Evolutionary conservation across 805 yeast genomes (phyloP), one percentile per base, ranked within the genome.

Genomic region (Myxozyma vanderwaltii): DNA sequence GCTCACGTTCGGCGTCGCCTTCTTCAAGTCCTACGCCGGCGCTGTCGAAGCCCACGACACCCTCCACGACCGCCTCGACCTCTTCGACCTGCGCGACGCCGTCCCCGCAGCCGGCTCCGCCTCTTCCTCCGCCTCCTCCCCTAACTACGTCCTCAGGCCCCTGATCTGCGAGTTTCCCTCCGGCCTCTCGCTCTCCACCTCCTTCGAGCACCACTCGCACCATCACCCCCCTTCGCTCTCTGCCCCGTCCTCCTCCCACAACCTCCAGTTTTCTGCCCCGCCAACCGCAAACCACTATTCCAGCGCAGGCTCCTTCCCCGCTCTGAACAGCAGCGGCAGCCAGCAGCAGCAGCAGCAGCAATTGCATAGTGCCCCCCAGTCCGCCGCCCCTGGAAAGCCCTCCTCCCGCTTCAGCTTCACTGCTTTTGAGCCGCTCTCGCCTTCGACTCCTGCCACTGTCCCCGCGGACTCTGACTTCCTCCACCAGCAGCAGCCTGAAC

Each of bases 21-120:
- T 65, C 49, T 74, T 74, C 69, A 63, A 64, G 33, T 56, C 69
- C 26, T 53, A 58, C 39, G 66, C 58, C 17, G 69, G 70, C 19
- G 74, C 76, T 1, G 60, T 68, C 13, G 66, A 68, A 5, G 75
- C 72, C 2, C 67, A 63, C 27, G 59, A 61, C 15, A 51, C 64
- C 10, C 64, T 73, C 2, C 72, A 71, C 50, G 68, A 68, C 47
- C 62, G 71, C 27, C 50, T 67, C 15, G 74, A 72, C 31, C 51
- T 72, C 8, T 66, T 61, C 27, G 61, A 58, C 35, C 45, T 33
- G 26, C 41, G 58, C 43, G 54, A 47, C 24, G 10, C 33, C 5
- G 26, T 15, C 8, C 43, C 53, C 15, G 27, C 51, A 5, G 51
- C 50, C 35, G 58, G 51, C 33, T 33, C 51, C 10, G 13, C 63